Base-by-base conservation (phyloP, 73 alveolate species). In the Blepharisma stoltei region DNA sequence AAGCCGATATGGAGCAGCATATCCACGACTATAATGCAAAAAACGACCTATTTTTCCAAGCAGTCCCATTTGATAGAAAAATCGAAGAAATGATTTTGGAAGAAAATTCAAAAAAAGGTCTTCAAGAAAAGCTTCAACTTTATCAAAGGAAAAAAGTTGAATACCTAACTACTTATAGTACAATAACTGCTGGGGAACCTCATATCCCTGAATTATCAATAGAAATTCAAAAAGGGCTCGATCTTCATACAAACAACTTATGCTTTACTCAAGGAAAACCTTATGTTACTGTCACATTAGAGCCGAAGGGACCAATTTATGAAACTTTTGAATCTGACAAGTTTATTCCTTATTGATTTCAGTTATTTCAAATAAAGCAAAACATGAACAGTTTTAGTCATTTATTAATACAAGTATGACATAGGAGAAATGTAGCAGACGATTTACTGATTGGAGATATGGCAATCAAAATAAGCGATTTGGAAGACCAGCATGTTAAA, bases 211-310 rank as follows among this genome's bases (percentile, higher is more conserved):
- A 60, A 60, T 8, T 60, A 60, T 18, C 73, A 38, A 60, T 60
- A 8, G 73, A 60, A 38, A 38, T 60, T 20, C 73, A 60, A 60
- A 60, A 60, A 60, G 73, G 73, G 14, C 2, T 60, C 5, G 73
- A 60, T 25, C 46, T 60, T n/a, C 23, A 60, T 25, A 60, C 11
- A 38, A 8, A n/a, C 2, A 38, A 32, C 41, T 32, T n/a, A 25
- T 60, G 73, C 5, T 60, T 60, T 60, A 18, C 38, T 14, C 14
- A 25, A 8, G 14, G 18, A 20, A 60, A 25, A 60, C 73, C 73
- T 25, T 60, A 20, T 60, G 18, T 60, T 9, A 60, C 14, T 2
- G 45, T 60, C n/a, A 60, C 73, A 2, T 38, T 60, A 20, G 73
- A 60, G 46, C 73, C 73, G 23, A 25, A 25, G 2, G 73, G 73